phyloP scores from a whole-genome alignment of 306 rosid genomes.

The Sicyos baderoa region DNA sequence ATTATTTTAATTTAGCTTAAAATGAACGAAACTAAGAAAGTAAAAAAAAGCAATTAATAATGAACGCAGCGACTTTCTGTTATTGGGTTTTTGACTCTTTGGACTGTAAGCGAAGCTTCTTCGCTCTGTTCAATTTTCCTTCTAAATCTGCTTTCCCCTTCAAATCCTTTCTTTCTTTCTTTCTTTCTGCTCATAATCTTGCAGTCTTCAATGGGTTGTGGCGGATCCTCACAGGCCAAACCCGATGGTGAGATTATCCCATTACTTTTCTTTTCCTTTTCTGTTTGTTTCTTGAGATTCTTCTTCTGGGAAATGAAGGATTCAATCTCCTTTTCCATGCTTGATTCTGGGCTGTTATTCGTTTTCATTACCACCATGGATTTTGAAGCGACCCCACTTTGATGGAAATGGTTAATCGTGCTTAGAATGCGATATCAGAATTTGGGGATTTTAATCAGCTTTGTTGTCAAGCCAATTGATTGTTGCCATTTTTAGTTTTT shows the following conservation, averaged over 20 bases:
- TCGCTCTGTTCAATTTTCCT: slow-evolving; percentile 1
- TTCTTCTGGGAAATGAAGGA: slow-evolving; percentile 3
- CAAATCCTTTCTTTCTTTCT: not conserved
- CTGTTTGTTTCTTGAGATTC: slow-evolving; percentile 7
- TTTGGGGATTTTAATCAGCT: slow-evolving; percentile 11
- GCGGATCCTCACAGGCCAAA: slow-evolving; percentile 75
- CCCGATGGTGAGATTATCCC: slow-evolving; percentile 54
- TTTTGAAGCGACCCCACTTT: not conserved
- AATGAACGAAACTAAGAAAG: too few relatives aligned
- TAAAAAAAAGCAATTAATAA: not conserved
- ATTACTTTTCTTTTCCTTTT: not conserved
- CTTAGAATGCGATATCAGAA: not conserved
- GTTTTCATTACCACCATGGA: not conserved
- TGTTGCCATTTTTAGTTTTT: slow-evolving; percentile 22
- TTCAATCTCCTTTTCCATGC: not conserved
- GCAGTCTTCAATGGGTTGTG: slow-evolving; percentile 64
- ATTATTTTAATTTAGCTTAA: too few relatives aligned
- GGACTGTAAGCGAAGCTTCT: slow-evolving; percentile 7
- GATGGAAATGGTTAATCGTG: not conserved
- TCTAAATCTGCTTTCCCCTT: not conserved
- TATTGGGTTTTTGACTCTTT: slow-evolving; percentile 13
- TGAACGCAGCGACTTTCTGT: not conserved
- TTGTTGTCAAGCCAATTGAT: not conserved
- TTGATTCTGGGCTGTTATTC: not conserved
- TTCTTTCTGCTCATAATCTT: not conserved